These are phyloP conservation scores for Phanerochaete carnosa DNA, from an alignment of 768 basidiomycete species.

Conservation along the genomic window DNA sequence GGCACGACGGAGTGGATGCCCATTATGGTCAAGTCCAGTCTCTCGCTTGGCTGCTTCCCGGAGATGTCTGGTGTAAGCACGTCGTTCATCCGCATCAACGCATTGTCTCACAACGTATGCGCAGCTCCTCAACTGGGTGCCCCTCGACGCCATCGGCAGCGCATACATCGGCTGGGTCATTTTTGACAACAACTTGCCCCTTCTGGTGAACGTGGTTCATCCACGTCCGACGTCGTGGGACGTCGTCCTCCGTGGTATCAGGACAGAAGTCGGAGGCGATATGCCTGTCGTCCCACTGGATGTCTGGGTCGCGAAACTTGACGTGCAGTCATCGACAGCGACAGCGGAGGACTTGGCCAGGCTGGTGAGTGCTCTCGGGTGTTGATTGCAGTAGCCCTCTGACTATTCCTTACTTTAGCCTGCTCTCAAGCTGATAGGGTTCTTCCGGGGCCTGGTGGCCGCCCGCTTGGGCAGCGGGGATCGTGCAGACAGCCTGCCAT, in stretches of 20 bases:
- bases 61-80: neutral
- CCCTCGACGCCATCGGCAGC: slow-evolving; percentile 4
- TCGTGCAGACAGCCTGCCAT: neutral
- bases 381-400: neutral
- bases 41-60: slow-evolving; percentile 10
- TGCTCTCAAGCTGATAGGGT: slow-evolving; percentile 12
- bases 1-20: slow-evolving; percentile 29
- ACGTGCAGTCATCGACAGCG: neutral
- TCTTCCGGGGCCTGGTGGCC: slow-evolving; percentile 2
- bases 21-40: slow-evolving; percentile 15
- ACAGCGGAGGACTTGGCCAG: neutral
- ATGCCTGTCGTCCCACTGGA: neutral
- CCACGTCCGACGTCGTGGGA: slow-evolving; percentile 15
- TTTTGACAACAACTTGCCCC: neutral
- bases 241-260: neutral
- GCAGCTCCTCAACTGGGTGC: slow-evolving; percentile 8
- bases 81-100: no score
- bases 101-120: no score
- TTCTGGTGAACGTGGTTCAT: slow-evolving; percentile 15
- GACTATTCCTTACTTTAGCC: neutral
- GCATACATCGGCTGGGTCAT: slow-evolving; percentile 1
- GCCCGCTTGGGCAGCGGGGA: no score
- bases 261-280: neutral
- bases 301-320: slow-evolving; percentile 7
- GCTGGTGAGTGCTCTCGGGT: neutral